Conservation (phyloP, 495 filamentous ascomycete species). For the Parathielavia appendiculata region DNA sequence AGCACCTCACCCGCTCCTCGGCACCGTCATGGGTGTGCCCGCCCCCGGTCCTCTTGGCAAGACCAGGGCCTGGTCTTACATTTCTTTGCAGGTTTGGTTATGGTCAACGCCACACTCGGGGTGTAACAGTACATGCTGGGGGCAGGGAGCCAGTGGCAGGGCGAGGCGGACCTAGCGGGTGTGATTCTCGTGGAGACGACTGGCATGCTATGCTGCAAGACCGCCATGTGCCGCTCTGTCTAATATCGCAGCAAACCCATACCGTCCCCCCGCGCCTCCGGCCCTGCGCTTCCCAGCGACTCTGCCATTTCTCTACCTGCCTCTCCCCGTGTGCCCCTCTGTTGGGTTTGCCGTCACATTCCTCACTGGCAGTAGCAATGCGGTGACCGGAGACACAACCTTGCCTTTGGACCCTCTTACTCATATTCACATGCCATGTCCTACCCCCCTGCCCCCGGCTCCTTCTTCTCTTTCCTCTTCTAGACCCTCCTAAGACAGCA, state of each 20-base stretch:
- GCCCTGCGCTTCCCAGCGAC: conserved; percentile 7
- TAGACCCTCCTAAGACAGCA: conserved; percentile 18
- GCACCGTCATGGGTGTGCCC: not conserved
- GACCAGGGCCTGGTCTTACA: conserved; percentile 11
- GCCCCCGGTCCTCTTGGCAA: conserved; percentile 21
- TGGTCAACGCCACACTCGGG: conserved; percentile 25
- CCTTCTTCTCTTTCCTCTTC: conserved; percentile 2
- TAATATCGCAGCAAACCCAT: conserved; percentile 17
- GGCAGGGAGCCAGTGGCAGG: conserved; percentile 6
- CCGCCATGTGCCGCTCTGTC: conserved; percentile 16
- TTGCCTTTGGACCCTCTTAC: not conserved
- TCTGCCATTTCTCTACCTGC: conserved; percentile 13
- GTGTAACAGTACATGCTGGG: conserved; percentile 9
- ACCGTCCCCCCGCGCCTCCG: conserved; percentile 9
- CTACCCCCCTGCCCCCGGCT: conserved; percentile 12
- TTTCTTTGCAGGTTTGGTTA: conserved; percentile 20
- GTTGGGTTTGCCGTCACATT: conserved; percentile 10
- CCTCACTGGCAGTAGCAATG: conserved; percentile 3
- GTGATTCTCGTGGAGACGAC: conserved; percentile 17
- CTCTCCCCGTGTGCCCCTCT: conserved; percentile 9
- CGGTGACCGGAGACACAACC: conserved; percentile 11
- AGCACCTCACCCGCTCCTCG: not conserved
- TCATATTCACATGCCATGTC: conserved; percentile 15
- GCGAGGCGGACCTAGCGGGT: conserved; percentile 14
- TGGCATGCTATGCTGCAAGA: conserved; percentile 10